Evolutionary conservation across 495 filamentous ascomycete genomes (phyloP).

Genomic region (Sabuloglossum arenarium): DNA sequence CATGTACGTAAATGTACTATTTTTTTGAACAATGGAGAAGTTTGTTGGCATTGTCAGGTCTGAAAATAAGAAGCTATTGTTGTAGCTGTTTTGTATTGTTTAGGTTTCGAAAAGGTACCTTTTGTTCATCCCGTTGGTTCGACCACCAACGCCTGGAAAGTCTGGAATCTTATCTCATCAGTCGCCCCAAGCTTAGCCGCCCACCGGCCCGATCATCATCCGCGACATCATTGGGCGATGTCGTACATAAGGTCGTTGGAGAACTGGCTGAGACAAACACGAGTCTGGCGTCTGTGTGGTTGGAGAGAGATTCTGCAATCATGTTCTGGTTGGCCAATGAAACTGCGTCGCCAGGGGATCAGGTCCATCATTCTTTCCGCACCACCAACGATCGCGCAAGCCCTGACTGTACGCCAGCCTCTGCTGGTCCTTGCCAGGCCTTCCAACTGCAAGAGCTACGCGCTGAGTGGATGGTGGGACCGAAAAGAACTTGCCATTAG

Average conservation of each 20-base stretch:
- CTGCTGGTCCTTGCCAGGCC: neutral
- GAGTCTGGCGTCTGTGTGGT: neutral
- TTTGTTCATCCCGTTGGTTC: neutral
- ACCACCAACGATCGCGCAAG: neutral
- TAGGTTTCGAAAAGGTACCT: neutral
- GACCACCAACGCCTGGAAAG: neutral
- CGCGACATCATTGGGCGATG: neutral
- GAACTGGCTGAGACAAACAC: neutral
- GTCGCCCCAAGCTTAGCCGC: neutral
- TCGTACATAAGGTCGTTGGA: neutral
- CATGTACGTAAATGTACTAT: no score
- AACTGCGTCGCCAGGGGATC: neutral
- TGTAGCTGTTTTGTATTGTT: constrained; percentile 4
- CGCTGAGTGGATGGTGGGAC: neutral
- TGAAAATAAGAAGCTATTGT: neutral
- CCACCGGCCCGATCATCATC: neutral
- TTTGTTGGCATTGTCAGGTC: no score
- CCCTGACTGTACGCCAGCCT: neutral
- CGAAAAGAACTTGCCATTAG: neutral
- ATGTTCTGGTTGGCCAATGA: neutral
- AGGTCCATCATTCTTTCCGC: neutral
- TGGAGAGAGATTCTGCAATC: neutral
- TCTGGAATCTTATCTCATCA: neutral
- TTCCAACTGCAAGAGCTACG: neutral
- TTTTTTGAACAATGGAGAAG: no score